phyloP scores from a whole-genome alignment of 2,329 filamentous ascomycete species.

The Colletotrichum kahawae region DNA sequence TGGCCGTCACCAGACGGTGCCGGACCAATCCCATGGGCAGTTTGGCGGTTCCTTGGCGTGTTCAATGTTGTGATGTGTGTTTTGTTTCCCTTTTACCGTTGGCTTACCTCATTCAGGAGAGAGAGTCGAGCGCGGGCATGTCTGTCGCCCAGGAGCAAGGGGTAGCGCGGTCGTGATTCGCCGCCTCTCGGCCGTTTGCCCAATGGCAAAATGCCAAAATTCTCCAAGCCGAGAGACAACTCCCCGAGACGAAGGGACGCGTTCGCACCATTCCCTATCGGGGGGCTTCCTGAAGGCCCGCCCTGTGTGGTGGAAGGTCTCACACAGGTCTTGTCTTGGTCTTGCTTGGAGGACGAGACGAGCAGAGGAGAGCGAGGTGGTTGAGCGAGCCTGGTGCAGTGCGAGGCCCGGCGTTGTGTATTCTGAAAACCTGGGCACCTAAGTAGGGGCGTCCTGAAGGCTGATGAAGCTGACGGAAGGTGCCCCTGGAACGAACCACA shows the following conservation, averaged over 20 bases:
- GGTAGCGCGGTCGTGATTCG: constrained; percentile 16
- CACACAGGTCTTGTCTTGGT: background rate
- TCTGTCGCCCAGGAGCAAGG: constrained; percentile 14
- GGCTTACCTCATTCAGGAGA: constrained; percentile 6
- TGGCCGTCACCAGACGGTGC: background rate
- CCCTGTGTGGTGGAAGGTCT: constrained; percentile 1
- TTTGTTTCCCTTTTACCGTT: constrained; percentile 3
- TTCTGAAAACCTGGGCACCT: background rate
- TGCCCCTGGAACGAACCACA: background rate
- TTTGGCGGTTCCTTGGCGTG: background rate
- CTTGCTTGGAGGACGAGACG: background rate
- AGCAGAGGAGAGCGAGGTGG: background rate
- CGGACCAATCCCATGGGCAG: background rate
- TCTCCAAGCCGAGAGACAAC: constrained; percentile 16
- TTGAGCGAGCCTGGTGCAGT: background rate
- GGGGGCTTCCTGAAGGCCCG: background rate
- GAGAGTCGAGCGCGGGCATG: constrained; percentile 4
- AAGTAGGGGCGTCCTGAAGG: background rate
- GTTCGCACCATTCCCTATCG: constrained; percentile 4
- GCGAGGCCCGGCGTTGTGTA: background rate
- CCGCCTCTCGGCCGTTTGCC: background rate
- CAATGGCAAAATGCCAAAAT: constrained; percentile 17
- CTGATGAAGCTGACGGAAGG: background rate
- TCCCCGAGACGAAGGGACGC: constrained; percentile 13
- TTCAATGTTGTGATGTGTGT: constrained; percentile 9